Conservation (phyloP, 179 eudicot species). For the Gypsophila paniculata region DNA sequence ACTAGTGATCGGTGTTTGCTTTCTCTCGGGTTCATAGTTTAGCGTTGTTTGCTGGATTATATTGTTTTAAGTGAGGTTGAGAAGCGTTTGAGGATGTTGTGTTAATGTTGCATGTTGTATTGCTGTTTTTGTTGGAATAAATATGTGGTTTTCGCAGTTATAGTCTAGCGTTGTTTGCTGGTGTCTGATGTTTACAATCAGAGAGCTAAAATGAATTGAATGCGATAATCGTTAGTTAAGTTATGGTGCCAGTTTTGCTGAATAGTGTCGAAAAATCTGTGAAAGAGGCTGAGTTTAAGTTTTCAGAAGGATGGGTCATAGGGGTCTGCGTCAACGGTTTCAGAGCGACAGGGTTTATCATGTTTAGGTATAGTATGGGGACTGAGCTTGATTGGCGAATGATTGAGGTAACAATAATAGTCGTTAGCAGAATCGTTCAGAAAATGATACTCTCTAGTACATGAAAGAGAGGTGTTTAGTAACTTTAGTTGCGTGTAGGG, state of each 20-base stretch:
- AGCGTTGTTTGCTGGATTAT: neutral
- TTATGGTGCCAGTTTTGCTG: too few species aligned
- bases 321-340: neutral
- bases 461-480: neutral
- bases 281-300: too few species aligned
- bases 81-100: neutral
- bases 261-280: too few species aligned
- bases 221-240: too few species aligned
- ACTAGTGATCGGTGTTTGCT: conserved; percentile 22
- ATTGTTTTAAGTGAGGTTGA: neutral
- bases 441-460: neutral
- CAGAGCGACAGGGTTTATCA: neutral
- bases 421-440: neutral
- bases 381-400: neutral
- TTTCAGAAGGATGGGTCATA: neutral
- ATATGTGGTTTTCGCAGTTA: neutral
- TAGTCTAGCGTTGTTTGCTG: neutral
- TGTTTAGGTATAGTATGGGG: neutral
- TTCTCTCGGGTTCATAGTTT: neutral
- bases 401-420: neutral
- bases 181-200: neutral
- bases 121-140: conserved; percentile 14
- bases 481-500: neutral
- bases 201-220: too few species aligned
- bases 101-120: neutral